Evolutionary conservation across 2,329 filamentous ascomycete genomes (phyloP).

Genomic region (Colletotrichum agaves): DNA sequence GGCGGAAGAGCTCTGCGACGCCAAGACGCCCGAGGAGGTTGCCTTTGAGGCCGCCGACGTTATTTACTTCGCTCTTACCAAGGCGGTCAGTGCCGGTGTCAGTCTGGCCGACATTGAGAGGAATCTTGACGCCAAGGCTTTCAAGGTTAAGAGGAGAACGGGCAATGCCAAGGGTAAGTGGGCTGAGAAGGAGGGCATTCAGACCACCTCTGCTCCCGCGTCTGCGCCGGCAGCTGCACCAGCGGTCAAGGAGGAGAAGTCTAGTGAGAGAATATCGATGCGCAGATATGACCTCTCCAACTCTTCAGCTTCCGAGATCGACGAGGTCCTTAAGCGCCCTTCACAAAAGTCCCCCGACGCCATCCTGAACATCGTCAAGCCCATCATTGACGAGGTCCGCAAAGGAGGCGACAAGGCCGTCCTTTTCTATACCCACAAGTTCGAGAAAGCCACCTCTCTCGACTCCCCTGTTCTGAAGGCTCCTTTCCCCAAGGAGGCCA

Average conservation of each 20-base stretch:
- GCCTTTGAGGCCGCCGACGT: slow-evolving; percentile 96
- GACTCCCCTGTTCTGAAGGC: slow-evolving; percentile 90
- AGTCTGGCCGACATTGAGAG: slow-evolving; percentile 89
- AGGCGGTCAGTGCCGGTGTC: slow-evolving; percentile 86
- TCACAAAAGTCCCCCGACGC: slow-evolving; percentile 95
- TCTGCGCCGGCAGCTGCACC: slow-evolving; percentile 45
- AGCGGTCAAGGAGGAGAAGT: slow-evolving; percentile 51
- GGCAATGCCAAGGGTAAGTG: slow-evolving; percentile 96
- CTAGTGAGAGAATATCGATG: slow-evolving; percentile 78
- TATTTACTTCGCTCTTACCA: slow-evolving; percentile 94
- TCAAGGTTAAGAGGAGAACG: slow-evolving; percentile 92
- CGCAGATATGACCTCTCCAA: slow-evolving; percentile 77
- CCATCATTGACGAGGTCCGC: slow-evolving; percentile 90
- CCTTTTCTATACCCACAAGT: slow-evolving; percentile 95
- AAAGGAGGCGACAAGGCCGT: slow-evolving; percentile 87
- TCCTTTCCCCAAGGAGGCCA: slow-evolving; percentile 85
- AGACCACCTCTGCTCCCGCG: slow-evolving; percentile 46
- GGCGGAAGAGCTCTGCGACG: slow-evolving; percentile 92
- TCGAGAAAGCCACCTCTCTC: slow-evolving; percentile 93
- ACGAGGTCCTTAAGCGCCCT: slow-evolving; percentile 83
- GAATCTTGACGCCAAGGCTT: slow-evolving; percentile 91
- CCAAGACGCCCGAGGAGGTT: slow-evolving; percentile 82
- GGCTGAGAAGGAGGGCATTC: slow-evolving; percentile 83
- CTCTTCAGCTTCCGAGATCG: slow-evolving; percentile 72
- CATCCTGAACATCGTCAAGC: slow-evolving; percentile 89